These are phyloP conservation scores for Blastobotrys aristatus DNA, from an alignment of 1,139 yeast species.

Conservation along the genomic window DNA sequence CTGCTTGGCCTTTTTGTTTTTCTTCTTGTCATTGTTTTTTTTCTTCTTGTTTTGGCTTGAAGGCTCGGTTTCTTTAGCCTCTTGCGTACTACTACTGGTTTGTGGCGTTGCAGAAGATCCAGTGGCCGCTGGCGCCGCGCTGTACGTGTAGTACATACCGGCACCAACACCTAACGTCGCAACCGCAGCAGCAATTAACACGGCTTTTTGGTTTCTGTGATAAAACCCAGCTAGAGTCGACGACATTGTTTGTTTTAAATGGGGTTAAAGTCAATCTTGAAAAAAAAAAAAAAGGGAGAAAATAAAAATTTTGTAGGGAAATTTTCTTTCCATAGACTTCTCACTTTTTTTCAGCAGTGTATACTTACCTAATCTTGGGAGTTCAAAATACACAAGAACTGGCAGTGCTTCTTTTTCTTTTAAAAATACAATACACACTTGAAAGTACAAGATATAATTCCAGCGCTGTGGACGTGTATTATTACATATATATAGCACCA, in stretches of 20 bases:
- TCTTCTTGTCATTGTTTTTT: constrained; percentile 15
- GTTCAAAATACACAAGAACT: too few relatives aligned
- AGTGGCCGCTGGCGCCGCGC: constrained; percentile 6
- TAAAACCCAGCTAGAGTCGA: constrained; percentile 14
- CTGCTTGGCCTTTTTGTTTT: constrained; percentile 11
- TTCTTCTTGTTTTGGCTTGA: constrained; percentile 7
- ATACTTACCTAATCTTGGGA: too few relatives aligned
- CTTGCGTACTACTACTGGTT: constrained; percentile 2
- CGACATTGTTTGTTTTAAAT: constrained; percentile 7
- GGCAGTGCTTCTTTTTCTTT: too few relatives aligned
- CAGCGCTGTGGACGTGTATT: too few relatives aligned
- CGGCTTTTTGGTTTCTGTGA: constrained; percentile 16
- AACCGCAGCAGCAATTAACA: constrained; percentile 15
- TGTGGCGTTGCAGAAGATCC: too few relatives aligned
- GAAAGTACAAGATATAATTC: too few relatives aligned
- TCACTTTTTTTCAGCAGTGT: too few relatives aligned
- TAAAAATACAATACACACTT: too few relatives aligned
- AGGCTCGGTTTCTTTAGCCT: constrained; percentile 1
- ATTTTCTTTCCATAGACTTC: too few relatives aligned
- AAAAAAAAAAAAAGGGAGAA: too few relatives aligned
- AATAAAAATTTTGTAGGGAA: too few relatives aligned
- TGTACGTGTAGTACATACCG: constrained; percentile 14
- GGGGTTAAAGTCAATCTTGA: neutral
- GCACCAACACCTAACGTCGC: constrained; percentile 16
- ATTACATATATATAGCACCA: too few relatives aligned